Evolutionary conservation across 1,284 basidiomycete genomes (phyloP), one percentile per base, ranked within the genome.

Genomic region (Kalmanozyma brasiliensis): DNA sequence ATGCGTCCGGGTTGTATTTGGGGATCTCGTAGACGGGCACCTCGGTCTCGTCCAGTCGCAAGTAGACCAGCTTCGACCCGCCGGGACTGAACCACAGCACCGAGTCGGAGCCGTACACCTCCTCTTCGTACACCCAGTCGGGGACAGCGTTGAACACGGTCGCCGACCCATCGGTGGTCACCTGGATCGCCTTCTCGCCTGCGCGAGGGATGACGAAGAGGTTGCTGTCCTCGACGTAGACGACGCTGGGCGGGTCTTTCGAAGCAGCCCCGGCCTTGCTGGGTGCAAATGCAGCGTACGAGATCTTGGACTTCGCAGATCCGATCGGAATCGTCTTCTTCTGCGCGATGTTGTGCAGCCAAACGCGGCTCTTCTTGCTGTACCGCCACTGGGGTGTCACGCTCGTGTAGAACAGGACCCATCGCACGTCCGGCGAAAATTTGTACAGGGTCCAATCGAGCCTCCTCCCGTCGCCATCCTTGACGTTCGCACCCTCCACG

Each of bases 11-110:
- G 78, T 97, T 98, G 84, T 95, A 98, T 49, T 96, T 86, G 4
- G 93, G 93, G 82, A 92, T 92, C 45, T 86, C 87, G 84, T 89
- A 98, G 76, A 91, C 89, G 43, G 90, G 88, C 1, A 98, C 95
- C 0, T 86, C 84, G 1, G 91, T 90, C 84, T 98, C 95, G 82
- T 98, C 93, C 61, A 93, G 89, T 14, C 87, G 85, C 36, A 98
- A 87, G 84, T 90, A 98, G 0, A 93, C 92, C 33, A 98, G 74
- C 66, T 90, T 90, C 10, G 86, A 84, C 0, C 90, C 89, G 71
- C 91, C 88, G 0, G 94, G 94, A 24, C 90, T 90, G 90, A 92
- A 97, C 93, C 93, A 98, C 8, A 95, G 85, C 0, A 93, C 89
- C 47, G 83, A 89, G 74, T 93, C 88, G 32, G 84, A 80, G 5